Conservation (phyloP, 2,329 filamentous ascomycete genomes). For the Talaromyces sp. region DNA sequence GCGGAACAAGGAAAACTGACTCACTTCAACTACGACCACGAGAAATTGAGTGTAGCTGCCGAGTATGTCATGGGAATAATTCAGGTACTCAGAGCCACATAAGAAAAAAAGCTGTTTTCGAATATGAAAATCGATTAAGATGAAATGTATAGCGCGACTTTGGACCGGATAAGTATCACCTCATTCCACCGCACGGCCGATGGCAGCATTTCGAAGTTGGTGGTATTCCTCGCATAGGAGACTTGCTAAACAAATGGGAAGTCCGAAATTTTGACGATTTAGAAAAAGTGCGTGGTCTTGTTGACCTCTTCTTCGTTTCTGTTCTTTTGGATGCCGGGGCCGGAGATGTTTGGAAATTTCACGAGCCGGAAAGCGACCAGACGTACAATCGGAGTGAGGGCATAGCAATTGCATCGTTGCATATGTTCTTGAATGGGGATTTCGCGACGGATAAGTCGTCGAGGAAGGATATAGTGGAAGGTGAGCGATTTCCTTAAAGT, state of each 20-base stretch:
- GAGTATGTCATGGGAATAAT: constrained; percentile 8
- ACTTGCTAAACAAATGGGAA: constrained; percentile 47
- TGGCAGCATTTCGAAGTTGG: constrained; percentile 64
- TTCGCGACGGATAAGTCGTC: not conserved
- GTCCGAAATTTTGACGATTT: constrained; percentile 35
- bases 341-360: constrained; percentile 7
- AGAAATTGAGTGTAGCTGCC: not conserved
- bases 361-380: not conserved
- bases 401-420: constrained; percentile 49
- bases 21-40: constrained; percentile 2
- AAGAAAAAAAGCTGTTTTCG: not conserved
- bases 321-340: constrained; percentile 52
- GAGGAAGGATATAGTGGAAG: not conserved
- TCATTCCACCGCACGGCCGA: constrained; percentile 35
- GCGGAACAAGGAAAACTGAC: constrained; percentile 7
- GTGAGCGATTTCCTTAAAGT: not conserved
- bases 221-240: constrained; percentile 46
- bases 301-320: constrained; percentile 61
- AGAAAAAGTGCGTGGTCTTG: constrained; percentile 52
- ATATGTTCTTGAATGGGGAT: constrained; percentile 46
- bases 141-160: constrained; percentile 6
- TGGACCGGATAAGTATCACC: constrained; percentile 7
- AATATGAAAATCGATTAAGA: not conserved
- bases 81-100: not conserved
- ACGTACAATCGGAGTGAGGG: constrained; percentile 48